These are phyloP conservation scores for Syzygium aqueum DNA, from an alignment of 345 rosid species.

Conservation along the genomic window DNA sequence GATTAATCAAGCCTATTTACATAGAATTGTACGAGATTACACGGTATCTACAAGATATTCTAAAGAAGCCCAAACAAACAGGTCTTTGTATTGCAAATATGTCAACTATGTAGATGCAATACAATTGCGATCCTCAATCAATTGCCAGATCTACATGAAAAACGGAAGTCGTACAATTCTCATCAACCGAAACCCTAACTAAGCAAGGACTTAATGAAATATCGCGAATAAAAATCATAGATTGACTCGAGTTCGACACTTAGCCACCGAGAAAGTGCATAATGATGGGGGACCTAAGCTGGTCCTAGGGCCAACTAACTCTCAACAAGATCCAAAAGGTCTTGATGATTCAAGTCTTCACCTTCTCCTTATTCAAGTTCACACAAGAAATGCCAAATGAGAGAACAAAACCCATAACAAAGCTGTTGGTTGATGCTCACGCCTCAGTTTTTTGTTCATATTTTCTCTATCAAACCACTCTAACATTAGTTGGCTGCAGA, in stretches of 20 bases:
- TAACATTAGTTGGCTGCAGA: not conserved
- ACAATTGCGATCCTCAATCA: not conserved
- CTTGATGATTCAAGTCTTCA: not conserved
- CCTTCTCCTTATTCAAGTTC: not conserved
- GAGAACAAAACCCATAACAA: not conserved
- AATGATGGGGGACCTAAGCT: not conserved
- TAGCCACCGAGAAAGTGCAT: not conserved
- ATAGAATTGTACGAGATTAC: not conserved
- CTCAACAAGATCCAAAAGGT: not conserved
- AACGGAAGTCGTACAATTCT: not conserved
- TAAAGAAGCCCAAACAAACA: not conserved
- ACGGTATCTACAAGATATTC: not conserved
- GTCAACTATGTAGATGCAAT: not conserved
- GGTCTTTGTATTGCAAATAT: not conserved
- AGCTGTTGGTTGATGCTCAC: not conserved
- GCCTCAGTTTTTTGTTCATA: not conserved
- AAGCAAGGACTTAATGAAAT: not conserved
- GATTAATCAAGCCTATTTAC: not conserved
- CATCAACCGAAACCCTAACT: not conserved
- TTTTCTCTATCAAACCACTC: not conserved
- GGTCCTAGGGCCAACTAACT: not conserved
- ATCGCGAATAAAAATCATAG: not conserved
- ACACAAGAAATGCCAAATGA: not conserved
- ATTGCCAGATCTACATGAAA: not conserved
- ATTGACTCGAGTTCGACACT: not conserved